These are phyloP conservation scores for Pythium biforme DNA, from an alignment of 352 stramenopile species.

Conservation along the genomic window DNA sequence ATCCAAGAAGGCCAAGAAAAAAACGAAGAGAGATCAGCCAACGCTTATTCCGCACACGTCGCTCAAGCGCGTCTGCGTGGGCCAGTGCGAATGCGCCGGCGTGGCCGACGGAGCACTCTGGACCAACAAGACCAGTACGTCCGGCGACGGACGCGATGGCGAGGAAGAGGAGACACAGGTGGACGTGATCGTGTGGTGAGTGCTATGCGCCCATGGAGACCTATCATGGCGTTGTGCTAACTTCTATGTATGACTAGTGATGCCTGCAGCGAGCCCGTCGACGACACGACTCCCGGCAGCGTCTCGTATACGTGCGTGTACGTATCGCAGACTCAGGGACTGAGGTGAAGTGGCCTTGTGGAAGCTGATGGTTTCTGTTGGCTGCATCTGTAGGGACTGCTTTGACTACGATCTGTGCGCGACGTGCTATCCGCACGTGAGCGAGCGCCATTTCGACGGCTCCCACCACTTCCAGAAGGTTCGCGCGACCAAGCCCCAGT, in stretches of 20 bases:
- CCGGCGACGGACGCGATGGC: constrained; percentile 22
- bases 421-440: constrained; percentile 32
- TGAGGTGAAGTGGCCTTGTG: background rate
- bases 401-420: constrained; percentile 76
- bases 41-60: constrained; percentile 31
- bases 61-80: constrained; percentile 41
- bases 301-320: constrained; percentile 19
- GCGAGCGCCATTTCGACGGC: constrained; percentile 24
- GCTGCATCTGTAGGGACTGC: constrained; percentile 47
- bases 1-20: constrained; percentile 13
- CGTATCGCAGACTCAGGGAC: background rate
- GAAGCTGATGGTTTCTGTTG: background rate
- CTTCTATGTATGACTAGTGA: constrained; percentile 11
- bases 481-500: background rate
- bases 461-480: constrained; percentile 25
- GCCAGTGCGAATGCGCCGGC: constrained; percentile 53
- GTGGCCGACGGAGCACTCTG: constrained; percentile 22
- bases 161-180: constrained; percentile 33
- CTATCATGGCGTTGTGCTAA: background rate
- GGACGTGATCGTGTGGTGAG: constrained; percentile 52
- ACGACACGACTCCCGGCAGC: background rate
- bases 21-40: constrained; percentile 8
- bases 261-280: constrained; percentile 11
- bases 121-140: constrained; percentile 1
- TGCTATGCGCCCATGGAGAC: constrained; percentile 20